Conservation (phyloP, 2,329 filamentous ascomycete genomes). For the Penicillium sp. region DNA sequence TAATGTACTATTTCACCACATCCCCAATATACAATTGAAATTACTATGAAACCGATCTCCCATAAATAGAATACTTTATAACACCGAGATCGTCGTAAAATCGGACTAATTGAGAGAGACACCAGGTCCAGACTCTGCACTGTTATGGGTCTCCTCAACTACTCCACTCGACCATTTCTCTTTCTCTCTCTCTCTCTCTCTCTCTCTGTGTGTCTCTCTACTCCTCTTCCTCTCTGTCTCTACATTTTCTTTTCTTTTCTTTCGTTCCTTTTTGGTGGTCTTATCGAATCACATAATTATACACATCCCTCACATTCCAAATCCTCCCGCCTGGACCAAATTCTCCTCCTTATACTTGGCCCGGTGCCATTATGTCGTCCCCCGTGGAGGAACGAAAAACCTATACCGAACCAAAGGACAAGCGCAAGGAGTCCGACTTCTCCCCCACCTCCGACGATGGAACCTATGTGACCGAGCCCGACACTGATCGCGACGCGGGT, state of each 20-base stretch:
- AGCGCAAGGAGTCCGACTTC: constrained; percentile 23
- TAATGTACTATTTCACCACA: too few species aligned
- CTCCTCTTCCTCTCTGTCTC: background rate
- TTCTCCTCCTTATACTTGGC: constrained; percentile 19
- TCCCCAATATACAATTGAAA: background rate
- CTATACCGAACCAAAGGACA: constrained; percentile 29
- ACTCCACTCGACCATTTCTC: constrained; percentile 10
- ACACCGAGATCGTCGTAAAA: background rate
- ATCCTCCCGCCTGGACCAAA: background rate
- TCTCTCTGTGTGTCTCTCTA: background rate
- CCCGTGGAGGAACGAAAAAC: constrained; percentile 32
- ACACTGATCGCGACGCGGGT: constrained; percentile 10
- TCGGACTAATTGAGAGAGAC: background rate
- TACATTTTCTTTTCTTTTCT: background rate
- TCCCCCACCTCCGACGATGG: constrained; percentile 32
- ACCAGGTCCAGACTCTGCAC: constrained; percentile 2
- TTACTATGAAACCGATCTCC: background rate
- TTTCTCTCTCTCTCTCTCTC: background rate
- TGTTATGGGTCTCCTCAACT: background rate
- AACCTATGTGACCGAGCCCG: constrained; percentile 29
- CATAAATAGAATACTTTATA: background rate
- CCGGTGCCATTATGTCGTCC: constrained; percentile 38
- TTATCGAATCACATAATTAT: background rate
- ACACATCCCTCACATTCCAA: background rate
- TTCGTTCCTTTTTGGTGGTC: constrained; percentile 2